Evolutionary conservation across 768 basidiomycete genomes (phyloP).

Genomic region (Mrakia hoshinonis): DNA sequence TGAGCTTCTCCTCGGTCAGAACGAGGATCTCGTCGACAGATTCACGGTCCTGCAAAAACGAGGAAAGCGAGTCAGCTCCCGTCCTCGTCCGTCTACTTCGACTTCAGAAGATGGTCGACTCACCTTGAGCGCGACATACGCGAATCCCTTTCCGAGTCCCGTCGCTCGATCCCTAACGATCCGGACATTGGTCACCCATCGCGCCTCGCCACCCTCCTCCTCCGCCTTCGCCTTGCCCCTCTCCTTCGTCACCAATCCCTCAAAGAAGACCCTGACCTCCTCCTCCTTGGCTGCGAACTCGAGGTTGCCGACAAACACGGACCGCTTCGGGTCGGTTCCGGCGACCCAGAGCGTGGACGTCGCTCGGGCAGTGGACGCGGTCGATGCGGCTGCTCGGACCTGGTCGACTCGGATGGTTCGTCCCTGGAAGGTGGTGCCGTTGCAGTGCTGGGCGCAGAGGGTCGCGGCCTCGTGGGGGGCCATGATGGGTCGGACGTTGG

Average conservation of each 20-base stretch:
- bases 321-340: slow-evolving; percentile 60
- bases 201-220: slow-evolving; percentile 31
- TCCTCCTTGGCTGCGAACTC: slow-evolving; percentile 89
- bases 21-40: slow-evolving; percentile 89
- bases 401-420: slow-evolving; percentile 71
- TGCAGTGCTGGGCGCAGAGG: slow-evolving; percentile 52
- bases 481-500: slow-evolving; percentile 41
- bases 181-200: slow-evolving; percentile 71
- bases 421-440: slow-evolving; percentile 66
- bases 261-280: slow-evolving; percentile 77
- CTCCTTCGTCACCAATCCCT: slow-evolving; percentile 62
- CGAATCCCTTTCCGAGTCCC: slow-evolving; percentile 90
- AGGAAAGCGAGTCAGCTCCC: neutral
- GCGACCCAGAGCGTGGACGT: slow-evolving; percentile 39
- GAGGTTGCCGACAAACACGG: slow-evolving; percentile 83
- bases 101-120: slow-evolving; percentile 37
- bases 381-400: slow-evolving; percentile 44
- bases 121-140: slow-evolving; percentile 80
- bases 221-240: slow-evolving; percentile 46
- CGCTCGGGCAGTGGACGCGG: slow-evolving; percentile 33
- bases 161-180: slow-evolving; percentile 83
- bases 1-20: slow-evolving; percentile 64
- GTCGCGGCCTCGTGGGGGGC: slow-evolving; percentile 55
- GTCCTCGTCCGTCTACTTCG: neutral
- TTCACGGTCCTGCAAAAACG: slow-evolving; percentile 59